phyloP scores from a whole-genome alignment of 2,329 filamentous ascomycete genomes.

The Metarhizium album region DNA sequence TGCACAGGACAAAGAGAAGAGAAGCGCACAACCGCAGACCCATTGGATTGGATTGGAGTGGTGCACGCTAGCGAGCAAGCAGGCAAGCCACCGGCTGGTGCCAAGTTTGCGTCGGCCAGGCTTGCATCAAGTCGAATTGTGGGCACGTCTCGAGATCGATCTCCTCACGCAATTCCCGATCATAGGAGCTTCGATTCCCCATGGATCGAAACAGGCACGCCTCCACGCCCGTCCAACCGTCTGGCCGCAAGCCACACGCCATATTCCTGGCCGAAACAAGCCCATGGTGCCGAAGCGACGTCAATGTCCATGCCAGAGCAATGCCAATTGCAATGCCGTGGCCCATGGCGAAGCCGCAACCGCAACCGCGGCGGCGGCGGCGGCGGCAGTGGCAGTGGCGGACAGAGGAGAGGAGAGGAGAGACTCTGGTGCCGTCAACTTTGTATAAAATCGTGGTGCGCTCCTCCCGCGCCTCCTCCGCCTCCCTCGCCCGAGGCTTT shows the following conservation, averaged over 20 bases:
- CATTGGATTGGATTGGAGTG: too few relatives aligned
- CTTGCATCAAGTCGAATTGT: neutral
- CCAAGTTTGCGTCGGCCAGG: neutral
- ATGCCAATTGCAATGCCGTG: neutral
- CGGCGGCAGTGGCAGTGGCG: neutral
- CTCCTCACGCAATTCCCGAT: slow-evolving; percentile 5
- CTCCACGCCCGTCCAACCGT: neutral
- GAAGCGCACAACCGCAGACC: too few relatives aligned
- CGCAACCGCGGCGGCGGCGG: neutral
- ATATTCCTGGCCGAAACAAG: neutral
- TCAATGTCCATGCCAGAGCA: neutral
- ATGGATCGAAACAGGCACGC: slow-evolving; percentile 1
- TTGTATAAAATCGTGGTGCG: slow-evolving; percentile 1
- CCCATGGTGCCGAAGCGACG: neutral
- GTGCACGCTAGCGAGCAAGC: slow-evolving; percentile 1
- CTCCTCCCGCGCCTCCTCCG: too few relatives aligned
- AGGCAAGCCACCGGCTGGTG: slow-evolving; percentile 1
- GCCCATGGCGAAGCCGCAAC: too few relatives aligned
- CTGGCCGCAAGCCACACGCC: too few relatives aligned
- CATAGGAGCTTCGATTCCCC: neutral
- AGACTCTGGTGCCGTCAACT: neutral
- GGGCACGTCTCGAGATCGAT: slow-evolving; percentile 7
- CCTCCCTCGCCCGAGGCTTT: too few relatives aligned
- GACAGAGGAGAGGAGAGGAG: neutral
- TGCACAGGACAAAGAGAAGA: neutral